These are phyloP conservation scores for Alternaria sp. DNA, from an alignment of 2,329 filamentous ascomycete genomes.

Conservation along the genomic window DNA sequence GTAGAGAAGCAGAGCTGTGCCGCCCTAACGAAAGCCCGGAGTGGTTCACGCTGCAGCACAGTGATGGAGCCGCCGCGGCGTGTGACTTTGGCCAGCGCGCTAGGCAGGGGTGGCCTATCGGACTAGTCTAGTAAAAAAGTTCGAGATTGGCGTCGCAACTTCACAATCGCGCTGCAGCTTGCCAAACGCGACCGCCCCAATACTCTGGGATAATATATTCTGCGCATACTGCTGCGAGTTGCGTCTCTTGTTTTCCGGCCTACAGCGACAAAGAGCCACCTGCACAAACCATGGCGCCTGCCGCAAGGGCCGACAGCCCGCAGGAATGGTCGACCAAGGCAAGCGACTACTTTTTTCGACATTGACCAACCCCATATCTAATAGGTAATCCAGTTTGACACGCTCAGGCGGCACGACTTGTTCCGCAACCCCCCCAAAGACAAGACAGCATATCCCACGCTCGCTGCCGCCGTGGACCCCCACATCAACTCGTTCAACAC, in stretches of 20 bases:
- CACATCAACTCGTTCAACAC: slow-evolving; percentile 97
- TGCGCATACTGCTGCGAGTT: slow-evolving; percentile 7
- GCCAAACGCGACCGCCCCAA: slow-evolving; percentile 5
- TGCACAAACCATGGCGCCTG: slow-evolving; percentile 38
- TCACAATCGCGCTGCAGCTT: slow-evolving; percentile 9
- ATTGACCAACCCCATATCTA: background rate
- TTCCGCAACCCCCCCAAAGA: slow-evolving; percentile 90
- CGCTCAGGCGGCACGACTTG: slow-evolving; percentile 82
- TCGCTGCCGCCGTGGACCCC: slow-evolving; percentile 85
- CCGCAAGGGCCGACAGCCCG: slow-evolving; percentile 53
- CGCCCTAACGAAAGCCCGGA: slow-evolving; percentile 39
- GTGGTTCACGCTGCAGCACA: slow-evolving; percentile 28
- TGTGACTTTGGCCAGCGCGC: slow-evolving; percentile 24
- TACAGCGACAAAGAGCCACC: background rate
- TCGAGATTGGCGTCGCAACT: slow-evolving; percentile 17
- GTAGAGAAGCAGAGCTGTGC: slow-evolving; percentile 37
- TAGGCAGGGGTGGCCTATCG: slow-evolving; percentile 25
- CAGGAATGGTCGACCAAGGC: slow-evolving; percentile 76
- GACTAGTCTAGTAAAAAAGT: slow-evolving; percentile 22
- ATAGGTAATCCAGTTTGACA: slow-evolving; percentile 67
- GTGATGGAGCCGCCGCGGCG: slow-evolving; percentile 30
- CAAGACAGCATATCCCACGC: slow-evolving; percentile 83
- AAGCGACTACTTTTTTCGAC: slow-evolving; percentile 1
- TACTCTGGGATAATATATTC: background rate
- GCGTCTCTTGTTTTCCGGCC: slow-evolving; percentile 1